A percentile compares a stretch with the other conserved stretches of the same genome.
These are phyloP conservation scores for Claviceps africana DNA, from an alignment of 2,329 filamentous ascomycete genomes.

Conservation along the genomic window DNA sequence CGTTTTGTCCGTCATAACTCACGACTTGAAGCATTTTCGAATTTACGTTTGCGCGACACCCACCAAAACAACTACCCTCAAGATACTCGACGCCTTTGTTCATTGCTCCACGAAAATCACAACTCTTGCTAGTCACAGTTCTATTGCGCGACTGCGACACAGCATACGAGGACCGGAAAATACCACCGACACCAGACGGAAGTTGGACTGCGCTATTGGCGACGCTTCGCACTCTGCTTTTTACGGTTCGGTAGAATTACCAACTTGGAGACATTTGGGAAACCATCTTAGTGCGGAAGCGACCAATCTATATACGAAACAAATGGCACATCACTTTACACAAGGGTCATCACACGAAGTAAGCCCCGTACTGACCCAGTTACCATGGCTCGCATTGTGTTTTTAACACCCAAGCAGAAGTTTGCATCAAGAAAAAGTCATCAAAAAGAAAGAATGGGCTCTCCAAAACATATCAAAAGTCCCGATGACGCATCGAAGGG, in stretches of 20 bases:
- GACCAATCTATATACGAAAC: neutral
- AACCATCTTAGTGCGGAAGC: neutral
- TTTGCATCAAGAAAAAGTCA: neutral
- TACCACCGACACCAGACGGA: neutral
- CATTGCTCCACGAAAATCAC: too few relatives aligned
- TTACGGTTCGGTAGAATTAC: neutral
- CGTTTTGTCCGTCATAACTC: neutral
- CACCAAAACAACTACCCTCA: neutral
- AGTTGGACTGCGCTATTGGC: neutral
- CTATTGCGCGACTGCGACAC: neutral
- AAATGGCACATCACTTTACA: conserved; percentile 4
- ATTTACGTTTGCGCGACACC: neutral
- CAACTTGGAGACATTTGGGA: neutral
- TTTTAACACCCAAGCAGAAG: neutral
- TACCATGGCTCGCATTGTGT: neutral
- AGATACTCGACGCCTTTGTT: neutral
- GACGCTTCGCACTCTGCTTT: neutral
- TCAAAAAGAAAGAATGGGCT: conserved; percentile 2
- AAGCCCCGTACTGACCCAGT: neutral
- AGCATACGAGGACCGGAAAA: neutral
- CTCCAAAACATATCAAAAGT: conserved; percentile 17
- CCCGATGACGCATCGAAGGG: conserved; percentile 28
- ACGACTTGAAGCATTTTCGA: neutral
- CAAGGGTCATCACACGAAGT: conserved; percentile 4
- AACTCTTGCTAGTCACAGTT: neutral